These are phyloP conservation scores for Nigrospora oryzae DNA, from an alignment of 2,329 filamentous ascomycete genomes.

Conservation along the genomic window DNA sequence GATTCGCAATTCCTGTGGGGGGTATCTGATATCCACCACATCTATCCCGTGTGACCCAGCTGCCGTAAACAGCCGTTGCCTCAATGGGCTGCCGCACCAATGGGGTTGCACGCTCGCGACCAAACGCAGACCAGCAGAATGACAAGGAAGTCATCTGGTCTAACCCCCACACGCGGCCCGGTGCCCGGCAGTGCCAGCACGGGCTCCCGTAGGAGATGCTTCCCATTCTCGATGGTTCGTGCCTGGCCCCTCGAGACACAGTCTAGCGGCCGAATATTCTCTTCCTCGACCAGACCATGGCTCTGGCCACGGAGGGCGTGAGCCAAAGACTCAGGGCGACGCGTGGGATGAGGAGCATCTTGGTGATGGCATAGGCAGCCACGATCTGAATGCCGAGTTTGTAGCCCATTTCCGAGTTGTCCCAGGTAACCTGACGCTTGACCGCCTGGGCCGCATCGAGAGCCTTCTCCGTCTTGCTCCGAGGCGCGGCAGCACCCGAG, in stretches of 20 bases:
- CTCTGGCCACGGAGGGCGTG: conserved; percentile 84
- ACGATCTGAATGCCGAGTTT: conserved; percentile 63
- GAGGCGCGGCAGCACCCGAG: not conserved
- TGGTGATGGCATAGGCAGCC: conserved; percentile 85
- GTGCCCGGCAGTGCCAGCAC: no score
- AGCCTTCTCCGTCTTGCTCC: conserved; percentile 8
- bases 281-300: conserved; percentile 36
- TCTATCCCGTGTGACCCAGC: no score
- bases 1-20: no score
- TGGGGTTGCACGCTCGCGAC: no score
- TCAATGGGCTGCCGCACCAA: no score
- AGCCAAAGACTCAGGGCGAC: conserved; percentile 75
- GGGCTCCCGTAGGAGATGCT: not conserved
- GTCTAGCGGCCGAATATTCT: conserved; percentile 11
- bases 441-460: conserved; percentile 14
- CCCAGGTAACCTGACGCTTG: conserved; percentile 14
- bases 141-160: no score
- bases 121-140: no score
- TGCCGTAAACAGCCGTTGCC: no score
- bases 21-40: no score
- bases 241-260: not conserved
- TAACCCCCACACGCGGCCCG: no score
- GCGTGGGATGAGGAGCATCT: conserved; percentile 70
- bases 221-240: not conserved
- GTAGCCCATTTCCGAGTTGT: conserved; percentile 28